phyloP scores from a whole-genome alignment of 176 grass and related monocot genomes.

The Ensete glaucum region DNA sequence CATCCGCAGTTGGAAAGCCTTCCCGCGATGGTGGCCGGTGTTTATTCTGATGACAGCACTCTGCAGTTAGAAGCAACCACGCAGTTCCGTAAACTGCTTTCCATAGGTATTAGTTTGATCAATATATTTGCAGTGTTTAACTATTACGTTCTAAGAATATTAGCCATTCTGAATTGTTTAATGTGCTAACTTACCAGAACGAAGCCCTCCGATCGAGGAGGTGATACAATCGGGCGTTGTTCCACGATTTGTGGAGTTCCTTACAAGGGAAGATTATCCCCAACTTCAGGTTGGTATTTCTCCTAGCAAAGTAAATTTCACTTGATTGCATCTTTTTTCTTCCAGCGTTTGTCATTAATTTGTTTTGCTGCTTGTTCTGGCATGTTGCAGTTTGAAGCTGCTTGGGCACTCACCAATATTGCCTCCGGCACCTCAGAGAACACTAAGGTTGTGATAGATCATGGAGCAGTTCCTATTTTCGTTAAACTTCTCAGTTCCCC shows the following conservation, averaged over 20 bases:
- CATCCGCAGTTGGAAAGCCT: conserved; percentile 77
- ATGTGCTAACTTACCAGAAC: conserved; percentile 27
- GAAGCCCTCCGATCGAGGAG: conserved; percentile 83
- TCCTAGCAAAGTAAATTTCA: neutral
- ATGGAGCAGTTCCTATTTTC: conserved; percentile 76
- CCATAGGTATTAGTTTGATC: conserved; percentile 53
- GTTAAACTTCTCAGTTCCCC: conserved; percentile 65
- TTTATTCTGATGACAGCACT: conserved; percentile 66
- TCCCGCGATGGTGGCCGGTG: conserved; percentile 75
- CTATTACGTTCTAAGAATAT: neutral
- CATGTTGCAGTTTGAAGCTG: conserved; percentile 73
- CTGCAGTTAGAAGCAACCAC: conserved; percentile 82
- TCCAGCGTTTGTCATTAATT: neutral
- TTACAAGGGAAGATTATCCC: conserved; percentile 72
- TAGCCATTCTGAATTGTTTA: neutral
- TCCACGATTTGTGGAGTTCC: conserved; percentile 76
- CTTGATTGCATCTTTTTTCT: neutral
- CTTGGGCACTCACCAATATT: conserved; percentile 93
- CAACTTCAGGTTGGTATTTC: conserved; percentile 67
- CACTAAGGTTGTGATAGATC: conserved; percentile 82
- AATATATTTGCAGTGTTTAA: neutral
- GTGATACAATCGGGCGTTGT: conserved; percentile 81
- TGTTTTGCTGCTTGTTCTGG: neutral
- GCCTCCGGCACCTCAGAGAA: conserved; percentile 90
- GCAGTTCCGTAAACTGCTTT: conserved; percentile 85